These are phyloP conservation scores for Raphanus sativus DNA, from an alignment of 345 rosid genomes.

Conservation along the genomic window DNA sequence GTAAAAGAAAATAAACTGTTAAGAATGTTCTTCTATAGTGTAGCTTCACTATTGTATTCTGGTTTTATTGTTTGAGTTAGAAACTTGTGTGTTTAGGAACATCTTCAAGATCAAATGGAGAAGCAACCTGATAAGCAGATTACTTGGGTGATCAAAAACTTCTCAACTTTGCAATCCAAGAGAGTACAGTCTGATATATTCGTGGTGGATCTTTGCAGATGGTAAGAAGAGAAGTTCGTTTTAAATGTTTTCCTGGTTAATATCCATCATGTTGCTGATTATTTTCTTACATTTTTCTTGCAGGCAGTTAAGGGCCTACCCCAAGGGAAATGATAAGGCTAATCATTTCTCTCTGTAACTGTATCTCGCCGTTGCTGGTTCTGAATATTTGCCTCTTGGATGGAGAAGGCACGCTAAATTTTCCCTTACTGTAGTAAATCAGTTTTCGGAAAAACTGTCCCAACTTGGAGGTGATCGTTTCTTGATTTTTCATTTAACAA, in stretches of 20 bases:
- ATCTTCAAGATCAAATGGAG: slow-evolving; percentile 8
- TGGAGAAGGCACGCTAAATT: slow-evolving; percentile 67
- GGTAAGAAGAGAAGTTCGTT: background rate
- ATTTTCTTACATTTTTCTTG: background rate
- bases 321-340: background rate
- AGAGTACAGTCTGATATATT: background rate
- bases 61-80: too few species aligned
- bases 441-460: slow-evolving; percentile 44
- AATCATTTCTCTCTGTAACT: slow-evolving; percentile 67
- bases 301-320: background rate
- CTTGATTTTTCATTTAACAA: too few species aligned
- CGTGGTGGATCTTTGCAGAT: background rate
- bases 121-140: background rate
- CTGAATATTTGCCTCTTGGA: slow-evolving; percentile 52
- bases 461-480: background rate
- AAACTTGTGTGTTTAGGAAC: background rate
- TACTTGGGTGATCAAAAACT: slow-evolving; percentile 15
- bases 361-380: slow-evolving; percentile 62
- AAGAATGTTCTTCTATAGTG: too few species aligned
- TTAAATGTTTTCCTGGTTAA: background rate
- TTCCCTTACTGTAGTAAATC: slow-evolving; percentile 56
- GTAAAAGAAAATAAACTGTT: too few species aligned
- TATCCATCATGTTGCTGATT: background rate
- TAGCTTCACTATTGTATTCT: too few species aligned
- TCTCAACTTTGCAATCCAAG: background rate